These are phyloP conservation scores for Colletotrichum nymphaeae DNA, from an alignment of 2,329 filamentous ascomycete species.

Conservation along the genomic window DNA sequence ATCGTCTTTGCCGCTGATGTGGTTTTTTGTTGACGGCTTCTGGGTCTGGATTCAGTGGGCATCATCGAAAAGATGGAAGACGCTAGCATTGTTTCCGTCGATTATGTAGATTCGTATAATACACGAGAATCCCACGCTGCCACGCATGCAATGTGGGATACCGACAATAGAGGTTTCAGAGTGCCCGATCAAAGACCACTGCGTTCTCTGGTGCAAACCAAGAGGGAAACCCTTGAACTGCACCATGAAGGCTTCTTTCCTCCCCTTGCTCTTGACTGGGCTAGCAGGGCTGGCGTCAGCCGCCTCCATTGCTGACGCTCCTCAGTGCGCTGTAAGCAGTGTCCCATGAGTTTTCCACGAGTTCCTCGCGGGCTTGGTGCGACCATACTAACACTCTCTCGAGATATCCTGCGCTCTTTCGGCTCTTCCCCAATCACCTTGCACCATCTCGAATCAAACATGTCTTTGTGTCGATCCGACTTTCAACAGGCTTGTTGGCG, in stretches of 20 bases:
- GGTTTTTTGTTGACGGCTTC: neutral
- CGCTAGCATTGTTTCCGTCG: neutral
- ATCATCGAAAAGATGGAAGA: neutral
- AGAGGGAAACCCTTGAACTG: neutral
- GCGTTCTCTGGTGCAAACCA: neutral
- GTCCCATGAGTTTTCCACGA: too few relatives aligned
- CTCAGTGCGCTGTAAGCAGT: too few relatives aligned
- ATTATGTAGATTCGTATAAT: neutral
- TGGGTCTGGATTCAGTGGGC: neutral
- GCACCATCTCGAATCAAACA: conserved; percentile 1
- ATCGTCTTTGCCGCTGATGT: neutral
- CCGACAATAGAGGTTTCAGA: neutral
- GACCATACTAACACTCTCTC: too few relatives aligned
- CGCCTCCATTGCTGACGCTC: too few relatives aligned
- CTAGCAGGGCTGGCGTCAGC: neutral
- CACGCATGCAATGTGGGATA: neutral
- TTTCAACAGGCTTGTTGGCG: conserved; percentile 6
- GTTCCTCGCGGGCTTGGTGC: too few relatives aligned
- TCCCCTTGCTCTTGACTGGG: neutral
- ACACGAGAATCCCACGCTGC: neutral
- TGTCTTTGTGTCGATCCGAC: conserved; percentile 11
- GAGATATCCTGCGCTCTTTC: too few relatives aligned
- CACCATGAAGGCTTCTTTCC: neutral
- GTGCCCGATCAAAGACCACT: neutral
- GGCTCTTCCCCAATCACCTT: neutral